phyloP scores from a whole-genome alignment of 192 early-diverging fungal genomes.

The Anaeromyces robustus region DNA sequence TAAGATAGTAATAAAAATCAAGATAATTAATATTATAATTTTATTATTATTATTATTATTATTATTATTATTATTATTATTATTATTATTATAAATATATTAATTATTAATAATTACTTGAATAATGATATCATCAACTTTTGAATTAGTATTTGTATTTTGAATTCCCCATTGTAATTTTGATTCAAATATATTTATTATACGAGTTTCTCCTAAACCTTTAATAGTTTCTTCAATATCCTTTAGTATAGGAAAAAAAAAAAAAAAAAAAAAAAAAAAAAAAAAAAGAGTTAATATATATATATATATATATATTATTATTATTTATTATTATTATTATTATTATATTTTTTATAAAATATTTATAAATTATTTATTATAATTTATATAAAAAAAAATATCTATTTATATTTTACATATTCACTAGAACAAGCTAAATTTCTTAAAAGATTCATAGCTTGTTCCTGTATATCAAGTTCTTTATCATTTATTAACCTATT shows the following conservation, averaged over 20 bases:
- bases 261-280: too few species aligned
- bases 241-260: too few species aligned
- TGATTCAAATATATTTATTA: conserved; percentile 46
- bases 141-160: background rate
- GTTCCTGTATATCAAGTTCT: conserved; percentile 50
- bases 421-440: conserved; percentile 47
- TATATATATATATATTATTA: too few species aligned
- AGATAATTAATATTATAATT: too few species aligned
- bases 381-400: too few species aligned
- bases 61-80: too few species aligned
- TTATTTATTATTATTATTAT: background rate
- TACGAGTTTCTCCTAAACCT: conserved; percentile 40
- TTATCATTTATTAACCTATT: conserved; percentile 38
- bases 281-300: too few species aligned
- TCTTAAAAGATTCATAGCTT: conserved; percentile 53
- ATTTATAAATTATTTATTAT: background rate
- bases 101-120: background rate
- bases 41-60: too few species aligned
- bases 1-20: too few species aligned
- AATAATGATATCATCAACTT: conserved; percentile 4
- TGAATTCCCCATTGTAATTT: conserved; percentile 23
- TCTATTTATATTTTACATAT: too few species aligned
- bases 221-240: conserved; percentile 54
- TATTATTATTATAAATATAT: too few species aligned
- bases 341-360: background rate